A percentile compares a stretch with the other conserved stretches of the same genome.
Conservation (phyloP, 1,284 basidiomycete genomes). For the Phlebopus sp. region DNA sequence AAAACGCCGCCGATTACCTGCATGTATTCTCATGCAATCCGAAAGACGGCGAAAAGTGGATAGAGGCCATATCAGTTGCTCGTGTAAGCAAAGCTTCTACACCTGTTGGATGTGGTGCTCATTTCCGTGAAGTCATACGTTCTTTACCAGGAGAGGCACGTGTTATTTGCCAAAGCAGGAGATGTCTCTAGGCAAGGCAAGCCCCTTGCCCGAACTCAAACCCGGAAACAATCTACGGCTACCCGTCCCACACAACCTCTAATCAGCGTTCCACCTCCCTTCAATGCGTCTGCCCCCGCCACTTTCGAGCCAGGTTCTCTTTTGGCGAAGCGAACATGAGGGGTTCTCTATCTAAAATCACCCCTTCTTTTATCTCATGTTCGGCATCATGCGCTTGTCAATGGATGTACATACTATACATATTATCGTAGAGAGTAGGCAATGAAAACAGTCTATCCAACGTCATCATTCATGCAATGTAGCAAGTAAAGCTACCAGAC, state of each 20-base stretch:
- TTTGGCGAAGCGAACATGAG: constrained; percentile 46
- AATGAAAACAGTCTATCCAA: constrained; percentile 2
- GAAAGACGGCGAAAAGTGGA: constrained; percentile 64
- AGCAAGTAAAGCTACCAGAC: neutral
- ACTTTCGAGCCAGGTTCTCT: constrained; percentile 69
- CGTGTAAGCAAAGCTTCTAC: constrained; percentile 50
- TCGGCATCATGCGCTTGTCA: constrained; percentile 5
- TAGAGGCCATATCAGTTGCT: constrained; percentile 73
- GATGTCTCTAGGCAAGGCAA: constrained; percentile 29
- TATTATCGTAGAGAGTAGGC: constrained; percentile 14
- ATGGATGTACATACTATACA: constrained; percentile 22
- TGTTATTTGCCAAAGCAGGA: constrained; percentile 53
- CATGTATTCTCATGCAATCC: constrained; percentile 78
- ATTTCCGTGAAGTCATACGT: constrained; percentile 62
- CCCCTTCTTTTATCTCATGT: constrained; percentile 5
- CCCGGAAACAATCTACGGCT: constrained; percentile 33
- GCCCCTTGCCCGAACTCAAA: constrained; percentile 28
- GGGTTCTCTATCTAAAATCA: neutral
- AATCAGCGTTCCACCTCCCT: constrained; percentile 32
- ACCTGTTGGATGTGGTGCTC: constrained; percentile 9
- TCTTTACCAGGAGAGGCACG: constrained; percentile 70
- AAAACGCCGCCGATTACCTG: constrained; percentile 80
- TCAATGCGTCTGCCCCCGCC: constrained; percentile 34
- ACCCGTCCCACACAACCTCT: constrained; percentile 32
- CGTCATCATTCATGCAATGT: neutral